Evolutionary conservation across 23 red algal species (phyloP), one percentile per base, ranked within the genome.

Genomic region (Gracilaria caudata): DNA sequence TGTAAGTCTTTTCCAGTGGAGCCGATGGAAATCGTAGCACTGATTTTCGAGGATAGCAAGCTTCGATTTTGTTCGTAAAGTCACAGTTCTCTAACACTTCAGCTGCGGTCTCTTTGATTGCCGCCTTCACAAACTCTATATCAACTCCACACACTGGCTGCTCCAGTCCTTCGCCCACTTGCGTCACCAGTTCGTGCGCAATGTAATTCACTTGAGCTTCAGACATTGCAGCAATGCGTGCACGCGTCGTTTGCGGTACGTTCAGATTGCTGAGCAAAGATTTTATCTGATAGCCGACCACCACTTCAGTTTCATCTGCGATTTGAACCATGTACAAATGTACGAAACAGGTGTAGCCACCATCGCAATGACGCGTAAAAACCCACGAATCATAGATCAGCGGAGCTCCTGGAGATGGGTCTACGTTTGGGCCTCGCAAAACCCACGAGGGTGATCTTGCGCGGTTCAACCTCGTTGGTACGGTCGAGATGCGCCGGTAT

Each of bases 241-340:
- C 57, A 6, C 19, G 5, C 26, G 57, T 61, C 57, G 26, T n/a
- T 10, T 4, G 3, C 16, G 57, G 57, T 16, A 61, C 57, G 6
- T 4, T 29, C 57, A n/a, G 7, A 16, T 61, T 61, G 5, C 7
- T 29, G 7, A 20, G 16, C 4, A 20, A 3, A n/a, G 57, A 61
- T 29, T 61, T 61, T 6, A 61, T 6, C 57, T 61, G 7, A 61
- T n/a, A 61, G 57, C 57, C 57, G 4, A 61, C 57, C 57, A n/a
- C 19, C 57, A 61, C 16, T 5, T 9, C n/a, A 25, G 26, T 61
- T 61, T 61, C 26, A 16, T 61, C 26, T 29, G 57, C 26, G 57
- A 29, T 20, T 61, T 61, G 57, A 61, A 29, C 26, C 57, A 61
- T 61, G 16, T 61, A 61, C 57, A 29, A 61, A 61, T 61, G 57